These are phyloP conservation scores for Trichosporon faecale DNA, from an alignment of 1,284 basidiomycete genomes.

Conservation along the genomic window DNA sequence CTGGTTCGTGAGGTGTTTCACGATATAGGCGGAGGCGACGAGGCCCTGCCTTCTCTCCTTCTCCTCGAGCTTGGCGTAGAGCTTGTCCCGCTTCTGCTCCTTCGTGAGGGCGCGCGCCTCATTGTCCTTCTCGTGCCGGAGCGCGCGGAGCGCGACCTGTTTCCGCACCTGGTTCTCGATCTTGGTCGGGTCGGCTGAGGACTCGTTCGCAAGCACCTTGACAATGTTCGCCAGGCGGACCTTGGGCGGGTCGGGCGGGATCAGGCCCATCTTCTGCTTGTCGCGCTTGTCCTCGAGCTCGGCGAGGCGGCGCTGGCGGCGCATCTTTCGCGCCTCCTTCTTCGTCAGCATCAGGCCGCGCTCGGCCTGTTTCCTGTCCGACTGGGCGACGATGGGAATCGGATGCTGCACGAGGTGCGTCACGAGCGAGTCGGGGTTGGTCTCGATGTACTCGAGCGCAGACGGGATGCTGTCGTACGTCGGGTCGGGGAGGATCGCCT, in stretches of 20 bases:
- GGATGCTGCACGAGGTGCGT: conserved; percentile 94
- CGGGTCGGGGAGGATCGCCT: conserved; percentile 69
- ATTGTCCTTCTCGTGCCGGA: conserved; percentile 88
- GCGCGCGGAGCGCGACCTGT: conserved; percentile 85
- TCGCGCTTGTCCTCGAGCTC: conserved; percentile 94
- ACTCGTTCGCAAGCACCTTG: conserved; percentile 95
- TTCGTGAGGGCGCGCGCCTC: conserved; percentile 83
- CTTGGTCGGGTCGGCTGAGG: conserved; percentile 90
- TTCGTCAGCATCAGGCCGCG: conserved; percentile 87
- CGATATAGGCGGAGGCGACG: conserved; percentile 80
- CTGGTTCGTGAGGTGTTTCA: conserved; percentile 85
- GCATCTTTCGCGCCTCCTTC: conserved; percentile 97
- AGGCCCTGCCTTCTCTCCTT: conserved; percentile 81
- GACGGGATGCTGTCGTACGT: conserved; percentile 67
- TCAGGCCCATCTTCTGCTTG: conserved; percentile 89
- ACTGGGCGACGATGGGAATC: conserved; percentile 88
- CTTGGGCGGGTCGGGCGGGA: conserved; percentile 93
- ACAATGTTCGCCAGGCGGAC: conserved; percentile 93
- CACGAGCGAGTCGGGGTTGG: conserved; percentile 70
- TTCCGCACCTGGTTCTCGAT: conserved; percentile 91
- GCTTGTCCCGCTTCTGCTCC: conserved; percentile 82
- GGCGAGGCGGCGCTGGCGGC: conserved; percentile 79
- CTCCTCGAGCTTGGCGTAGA: conserved; percentile 74
- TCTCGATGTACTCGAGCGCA: conserved; percentile 56
- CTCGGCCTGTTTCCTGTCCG: conserved; percentile 68